Evolutionary conservation across 768 basidiomycete genomes (phyloP), one percentile per base, ranked within the genome.

Genomic region (Rhodotorula babjevae): DNA sequence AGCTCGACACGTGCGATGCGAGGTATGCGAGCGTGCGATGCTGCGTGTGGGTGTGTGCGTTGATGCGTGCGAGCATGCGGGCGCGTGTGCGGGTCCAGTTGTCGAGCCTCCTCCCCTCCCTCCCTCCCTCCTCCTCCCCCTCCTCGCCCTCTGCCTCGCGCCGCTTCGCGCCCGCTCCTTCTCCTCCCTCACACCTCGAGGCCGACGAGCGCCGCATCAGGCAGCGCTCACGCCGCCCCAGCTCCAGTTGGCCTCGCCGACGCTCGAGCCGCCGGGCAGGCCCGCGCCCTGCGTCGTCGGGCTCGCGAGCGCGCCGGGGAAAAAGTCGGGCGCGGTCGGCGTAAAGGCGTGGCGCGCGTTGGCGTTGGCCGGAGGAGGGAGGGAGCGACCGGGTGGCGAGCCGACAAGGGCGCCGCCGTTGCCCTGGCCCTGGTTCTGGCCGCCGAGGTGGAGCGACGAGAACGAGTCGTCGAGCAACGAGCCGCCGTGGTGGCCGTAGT

Each of bases 221-320:
- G 56, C 62, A 33, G 68, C 56, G 21, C 68, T 57, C 49, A 65
- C 40, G 29, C 50, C 64, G 49, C 58, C 58, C 68, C 68, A 69
- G 61, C 63, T 64, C 68, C 68, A 69, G 47, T 31, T 62, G 18
- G 61, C 40, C 46, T 47, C 61, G 47, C 47, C 47, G 8, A 15
- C 58, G 40, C 12, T 27, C n/a, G 7, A 8, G 25, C n/a, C 21
- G 23, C 42, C 60, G 16, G 60, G 60, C n/a, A n/a, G 19, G 44
- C n/a, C 60, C n/a, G 42, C 44, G 44, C 60, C 69, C 36, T 53
- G 52, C 27, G 69, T 65, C 42, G 69, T 65, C 57, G 69, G 63
- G 46, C 64, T 70, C 16, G 63, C 63, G 23, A 70, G 69, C 14
- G 63, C 69, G 52, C 69, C 64, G 9, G 69, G 69, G 69, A 70